Conservation (phyloP, 305 asterid species). For the Solanum hybrid region DNA sequence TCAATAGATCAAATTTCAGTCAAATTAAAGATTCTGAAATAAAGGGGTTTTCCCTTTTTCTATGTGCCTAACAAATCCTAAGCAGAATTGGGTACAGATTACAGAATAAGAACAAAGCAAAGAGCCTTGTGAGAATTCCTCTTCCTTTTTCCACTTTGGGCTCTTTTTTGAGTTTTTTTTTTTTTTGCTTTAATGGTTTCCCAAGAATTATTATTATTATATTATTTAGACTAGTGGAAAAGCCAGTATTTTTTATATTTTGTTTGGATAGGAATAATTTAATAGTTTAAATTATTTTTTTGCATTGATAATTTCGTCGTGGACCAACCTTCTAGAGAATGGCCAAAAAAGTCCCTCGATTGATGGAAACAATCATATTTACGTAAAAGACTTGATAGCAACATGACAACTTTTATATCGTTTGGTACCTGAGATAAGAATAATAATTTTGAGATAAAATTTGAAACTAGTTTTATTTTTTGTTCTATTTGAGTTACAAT, state of each 20-base stretch:
- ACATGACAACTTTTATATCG: background rate
- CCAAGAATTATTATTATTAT: conserved; percentile 1
- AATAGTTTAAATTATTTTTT: background rate
- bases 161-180: background rate
- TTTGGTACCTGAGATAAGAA: background rate
- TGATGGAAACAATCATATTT: background rate
- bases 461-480: background rate
- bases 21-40: background rate
- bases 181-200: background rate
- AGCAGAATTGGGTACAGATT: background rate
- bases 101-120: background rate
- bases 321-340: background rate
- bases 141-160: conserved; percentile 5
- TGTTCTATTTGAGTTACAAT: background rate
- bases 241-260: background rate
- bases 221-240: conserved; percentile 1
- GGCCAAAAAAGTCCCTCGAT: background rate
- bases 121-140: background rate
- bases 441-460: background rate
- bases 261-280: background rate
- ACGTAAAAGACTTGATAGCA: background rate
- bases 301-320: background rate
- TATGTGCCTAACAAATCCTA: background rate
- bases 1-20: background rate
- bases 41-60: background rate